Conservation (phyloP, 495 filamentous ascomycete genomes). For the Choiromyces venosus region DNA sequence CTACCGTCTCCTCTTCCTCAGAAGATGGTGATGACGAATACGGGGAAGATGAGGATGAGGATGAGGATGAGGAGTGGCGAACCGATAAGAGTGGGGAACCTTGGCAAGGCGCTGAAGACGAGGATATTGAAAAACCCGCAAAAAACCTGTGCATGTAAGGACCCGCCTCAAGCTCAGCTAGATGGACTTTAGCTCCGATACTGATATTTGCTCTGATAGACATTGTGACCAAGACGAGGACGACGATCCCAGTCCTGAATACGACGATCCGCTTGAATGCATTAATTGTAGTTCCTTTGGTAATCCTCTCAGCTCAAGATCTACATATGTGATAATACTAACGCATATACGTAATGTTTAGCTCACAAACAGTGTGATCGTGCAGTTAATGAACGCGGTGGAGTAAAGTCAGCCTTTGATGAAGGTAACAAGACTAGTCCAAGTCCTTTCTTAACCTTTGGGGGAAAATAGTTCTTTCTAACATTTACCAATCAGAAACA, state of each 20-base stretch:
- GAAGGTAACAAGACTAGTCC: constrained; percentile 52
- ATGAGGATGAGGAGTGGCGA: constrained; percentile 51
- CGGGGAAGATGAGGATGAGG: constrained; percentile 45
- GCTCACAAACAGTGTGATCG: constrained; percentile 94
- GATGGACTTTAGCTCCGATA: constrained; percentile 15
- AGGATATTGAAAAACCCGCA: constrained; percentile 59
- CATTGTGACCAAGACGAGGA: constrained; percentile 74
- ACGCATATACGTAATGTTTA: constrained; percentile 45
- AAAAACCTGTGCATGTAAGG: constrained; percentile 64
- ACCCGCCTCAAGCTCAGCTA: constrained; percentile 13
- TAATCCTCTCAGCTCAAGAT: constrained; percentile 50
- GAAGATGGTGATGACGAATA: constrained; percentile 45
- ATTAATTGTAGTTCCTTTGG: constrained; percentile 79
- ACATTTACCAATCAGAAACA: constrained; percentile 49
- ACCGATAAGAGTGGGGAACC: constrained; percentile 61
- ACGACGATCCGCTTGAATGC: constrained; percentile 78
- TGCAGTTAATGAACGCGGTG: constrained; percentile 54
- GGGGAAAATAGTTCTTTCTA: neutral
- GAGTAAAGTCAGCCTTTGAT: constrained; percentile 54
- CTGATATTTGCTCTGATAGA: constrained; percentile 46
- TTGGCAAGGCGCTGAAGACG: constrained; percentile 62
- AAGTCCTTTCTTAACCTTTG: neutral
- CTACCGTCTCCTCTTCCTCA: constrained; percentile 56
- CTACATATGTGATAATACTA: constrained; percentile 34
- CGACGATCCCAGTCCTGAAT: constrained; percentile 78